A percentile compares a stretch with the other conserved stretches of the same genome.
These are phyloP conservation scores for Aspergillus latus DNA, from an alignment of 2,329 filamentous ascomycete genomes.

Conservation along the genomic window DNA sequence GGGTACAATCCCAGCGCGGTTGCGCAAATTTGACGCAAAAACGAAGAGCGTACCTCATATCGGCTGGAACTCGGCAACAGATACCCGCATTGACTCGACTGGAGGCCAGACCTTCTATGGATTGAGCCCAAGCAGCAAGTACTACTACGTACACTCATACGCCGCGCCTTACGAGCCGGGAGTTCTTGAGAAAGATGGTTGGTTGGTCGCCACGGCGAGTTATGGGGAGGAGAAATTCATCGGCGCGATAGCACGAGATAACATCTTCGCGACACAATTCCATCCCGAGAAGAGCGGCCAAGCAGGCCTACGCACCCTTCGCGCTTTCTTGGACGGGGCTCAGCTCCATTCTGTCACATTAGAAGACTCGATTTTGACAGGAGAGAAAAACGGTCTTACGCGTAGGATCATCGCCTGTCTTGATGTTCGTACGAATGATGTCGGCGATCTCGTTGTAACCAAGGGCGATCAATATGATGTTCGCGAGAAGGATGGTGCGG, in stretches of 20 bases:
- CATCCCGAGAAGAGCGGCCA: conserved; percentile 96
- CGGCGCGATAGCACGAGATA: conserved; percentile 80
- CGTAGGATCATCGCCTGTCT: conserved; percentile 91
- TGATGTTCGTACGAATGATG: conserved; percentile 91
- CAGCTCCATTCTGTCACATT: conserved; percentile 56
- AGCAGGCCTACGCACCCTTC: conserved; percentile 79
- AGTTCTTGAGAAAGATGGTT: conserved; percentile 75
- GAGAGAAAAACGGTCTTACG: conserved; percentile 69
- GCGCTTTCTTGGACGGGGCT: conserved; percentile 78
- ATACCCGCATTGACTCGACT: conserved; percentile 41
- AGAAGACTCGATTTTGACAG: conserved; percentile 19
- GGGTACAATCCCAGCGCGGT: conserved; percentile 67
- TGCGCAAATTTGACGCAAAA: conserved; percentile 73
- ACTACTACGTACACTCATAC: conserved; percentile 98
- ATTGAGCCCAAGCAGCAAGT: conserved; percentile 78
- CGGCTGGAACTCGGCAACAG: conserved; percentile 90
- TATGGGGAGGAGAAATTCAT: conserved; percentile 91
- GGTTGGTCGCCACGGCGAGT: conserved; percentile 84
- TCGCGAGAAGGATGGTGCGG: conserved; percentile 72
- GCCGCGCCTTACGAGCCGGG: conserved; percentile 73
- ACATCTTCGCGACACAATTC: conserved; percentile 90
- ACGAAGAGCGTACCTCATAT: conserved; percentile 97
- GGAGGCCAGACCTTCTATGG: conserved; percentile 68
- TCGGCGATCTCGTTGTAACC: conserved; percentile 92
- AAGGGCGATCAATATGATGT: conserved; percentile 99